Conservation (phyloP, 1,139 yeast genomes). For the Pichia sp. region DNA sequence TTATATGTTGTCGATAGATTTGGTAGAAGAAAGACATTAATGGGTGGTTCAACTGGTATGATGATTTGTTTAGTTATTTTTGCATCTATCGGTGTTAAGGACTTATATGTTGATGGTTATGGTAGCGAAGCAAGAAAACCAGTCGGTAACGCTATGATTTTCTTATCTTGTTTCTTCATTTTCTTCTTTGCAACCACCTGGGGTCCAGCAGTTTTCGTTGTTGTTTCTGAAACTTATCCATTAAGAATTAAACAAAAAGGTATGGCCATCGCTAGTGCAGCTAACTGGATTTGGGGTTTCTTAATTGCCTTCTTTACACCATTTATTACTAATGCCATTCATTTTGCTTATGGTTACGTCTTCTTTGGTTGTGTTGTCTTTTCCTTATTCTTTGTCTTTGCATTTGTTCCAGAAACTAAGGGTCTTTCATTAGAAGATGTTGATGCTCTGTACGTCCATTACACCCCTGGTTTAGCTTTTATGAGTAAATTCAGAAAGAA, state of each 20-base stretch:
- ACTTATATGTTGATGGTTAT: conserved; percentile 50
- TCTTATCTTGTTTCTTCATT: conserved; percentile 71
- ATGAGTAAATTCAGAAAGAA: conserved; percentile 12
- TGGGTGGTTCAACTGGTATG: conserved; percentile 63
- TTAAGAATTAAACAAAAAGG: conserved; percentile 74
- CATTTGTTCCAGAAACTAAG: conserved; percentile 66
- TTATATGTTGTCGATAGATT: conserved; percentile 59
- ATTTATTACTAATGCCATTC: conserved; percentile 50
- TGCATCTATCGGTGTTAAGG: conserved; percentile 63
- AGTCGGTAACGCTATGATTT: conserved; percentile 71
- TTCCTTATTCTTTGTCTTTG: conserved; percentile 57
- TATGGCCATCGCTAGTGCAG: conserved; percentile 66
- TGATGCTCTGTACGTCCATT: conserved; percentile 50
- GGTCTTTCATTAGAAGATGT: conserved; percentile 72
- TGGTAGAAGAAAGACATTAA: conserved; percentile 64
- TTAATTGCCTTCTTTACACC: conserved; percentile 72
- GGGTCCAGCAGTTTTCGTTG: conserved; percentile 81
- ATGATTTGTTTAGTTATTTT: conserved; percentile 56
- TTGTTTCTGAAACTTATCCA: conserved; percentile 74
- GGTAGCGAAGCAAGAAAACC: conserved; percentile 34
- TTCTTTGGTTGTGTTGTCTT: conserved; percentile 62
- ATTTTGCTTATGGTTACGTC: conserved; percentile 65
- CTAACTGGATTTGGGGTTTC: conserved; percentile 79
- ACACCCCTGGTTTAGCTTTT: conserved; percentile 30
- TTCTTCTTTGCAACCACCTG: conserved; percentile 81